Conservation (phyloP, 2,329 filamentous ascomycete species). For the Aquanectria penicillioides region DNA sequence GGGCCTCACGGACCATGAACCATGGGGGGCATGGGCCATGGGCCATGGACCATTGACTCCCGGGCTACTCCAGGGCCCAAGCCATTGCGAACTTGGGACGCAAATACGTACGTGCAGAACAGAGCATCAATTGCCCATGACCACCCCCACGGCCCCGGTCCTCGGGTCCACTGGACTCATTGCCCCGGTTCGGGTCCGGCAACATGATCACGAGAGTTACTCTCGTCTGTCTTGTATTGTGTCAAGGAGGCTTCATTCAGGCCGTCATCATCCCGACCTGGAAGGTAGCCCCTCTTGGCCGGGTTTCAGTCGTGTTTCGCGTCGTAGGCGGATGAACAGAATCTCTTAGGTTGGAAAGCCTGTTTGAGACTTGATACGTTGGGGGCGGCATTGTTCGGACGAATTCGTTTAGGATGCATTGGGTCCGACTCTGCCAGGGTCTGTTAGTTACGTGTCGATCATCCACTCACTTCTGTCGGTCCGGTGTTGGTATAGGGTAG, state of each 20-base stretch:
- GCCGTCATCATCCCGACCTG: neutral
- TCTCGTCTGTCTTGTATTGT: neutral
- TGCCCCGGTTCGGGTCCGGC: constrained; percentile 9
- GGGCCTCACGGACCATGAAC: constrained; percentile 17
- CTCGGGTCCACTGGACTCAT: neutral
- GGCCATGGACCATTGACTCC: too few relatives aligned
- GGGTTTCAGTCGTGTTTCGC: constrained; percentile 41
- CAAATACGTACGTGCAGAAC: neutral
- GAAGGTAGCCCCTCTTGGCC: neutral
- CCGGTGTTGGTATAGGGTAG: too few relatives aligned
- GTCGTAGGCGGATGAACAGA: constrained; percentile 11
- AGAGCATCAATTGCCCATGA: neutral
- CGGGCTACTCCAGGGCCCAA: too few relatives aligned
- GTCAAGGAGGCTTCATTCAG: neutral
- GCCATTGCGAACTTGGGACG: too few relatives aligned
- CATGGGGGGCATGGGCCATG: too few relatives aligned
- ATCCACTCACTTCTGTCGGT: too few relatives aligned
- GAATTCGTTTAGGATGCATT: neutral
- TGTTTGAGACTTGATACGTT: constrained; percentile 30
- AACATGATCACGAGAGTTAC: neutral
- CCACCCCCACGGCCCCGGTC: constrained; percentile 1
- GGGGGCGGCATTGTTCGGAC: constrained; percentile 4
- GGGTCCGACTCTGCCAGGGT: too few relatives aligned
- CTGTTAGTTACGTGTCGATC: too few relatives aligned
- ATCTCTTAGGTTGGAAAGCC: constrained; percentile 1